These are phyloP conservation scores for Hygrophila difformis DNA, from an alignment of 257 asterid genomes.

Conservation along the genomic window DNA sequence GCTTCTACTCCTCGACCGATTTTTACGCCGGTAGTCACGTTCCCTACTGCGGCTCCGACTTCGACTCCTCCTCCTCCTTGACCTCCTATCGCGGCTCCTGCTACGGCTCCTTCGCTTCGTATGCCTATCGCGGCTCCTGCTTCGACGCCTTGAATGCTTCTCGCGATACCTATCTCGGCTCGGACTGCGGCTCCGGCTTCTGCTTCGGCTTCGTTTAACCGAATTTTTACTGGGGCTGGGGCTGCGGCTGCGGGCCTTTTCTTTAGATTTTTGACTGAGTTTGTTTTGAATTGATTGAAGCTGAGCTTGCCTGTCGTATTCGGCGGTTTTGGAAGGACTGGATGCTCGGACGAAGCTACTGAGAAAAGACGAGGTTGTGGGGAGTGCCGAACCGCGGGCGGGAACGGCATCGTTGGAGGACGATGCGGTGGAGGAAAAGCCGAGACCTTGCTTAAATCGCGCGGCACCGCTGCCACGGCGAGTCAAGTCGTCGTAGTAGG, in stretches of 20 bases:
- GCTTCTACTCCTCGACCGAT: slow-evolving; percentile 12
- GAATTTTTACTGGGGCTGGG: slow-evolving; percentile 20
- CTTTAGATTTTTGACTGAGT: slow-evolving; percentile 48
- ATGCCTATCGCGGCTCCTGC: too few species aligned
- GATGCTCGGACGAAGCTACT: slow-evolving; percentile 73
- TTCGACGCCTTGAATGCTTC: slow-evolving; percentile 23
- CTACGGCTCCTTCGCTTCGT: slow-evolving; percentile 34
- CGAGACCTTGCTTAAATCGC: too few species aligned
- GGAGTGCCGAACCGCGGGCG: slow-evolving; percentile 88
- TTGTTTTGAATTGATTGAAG: slow-evolving; percentile 60
- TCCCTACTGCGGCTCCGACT: too few species aligned
- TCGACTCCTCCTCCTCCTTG: slow-evolving; percentile 4
- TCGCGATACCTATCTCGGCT: slow-evolving; percentile 25
- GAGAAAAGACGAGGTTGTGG: slow-evolving; percentile 43
- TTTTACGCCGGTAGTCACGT: not conserved
- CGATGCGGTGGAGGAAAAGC: too few species aligned
- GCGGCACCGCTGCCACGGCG: too few species aligned
- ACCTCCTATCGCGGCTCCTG: slow-evolving; percentile 18
- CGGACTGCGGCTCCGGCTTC: slow-evolving; percentile 25
- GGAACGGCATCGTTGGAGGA: slow-evolving; percentile 37
- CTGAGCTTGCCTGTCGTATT: slow-evolving; percentile 50
- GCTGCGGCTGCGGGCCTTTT: slow-evolving; percentile 25
- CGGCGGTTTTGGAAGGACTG: slow-evolving; percentile 46
- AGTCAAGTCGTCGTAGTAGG: too few species aligned
- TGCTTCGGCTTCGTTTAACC: slow-evolving; percentile 17